Evolutionary conservation across 257 asterid species (phyloP), one percentile per base, ranked within the genome.

Genomic region (Nicotiana attenuata): DNA sequence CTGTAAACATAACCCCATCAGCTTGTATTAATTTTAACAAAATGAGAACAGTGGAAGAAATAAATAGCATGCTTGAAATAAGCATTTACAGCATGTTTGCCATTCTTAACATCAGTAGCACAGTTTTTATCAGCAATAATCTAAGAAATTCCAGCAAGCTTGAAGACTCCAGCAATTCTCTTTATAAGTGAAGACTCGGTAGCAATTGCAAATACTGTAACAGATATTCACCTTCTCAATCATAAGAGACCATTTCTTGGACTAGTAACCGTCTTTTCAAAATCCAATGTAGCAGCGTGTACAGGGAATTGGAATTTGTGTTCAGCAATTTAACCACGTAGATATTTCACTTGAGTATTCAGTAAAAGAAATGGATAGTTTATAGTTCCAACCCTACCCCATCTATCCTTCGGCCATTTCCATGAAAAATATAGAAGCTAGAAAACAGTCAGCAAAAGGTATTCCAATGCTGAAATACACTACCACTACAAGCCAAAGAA

Each of bases 1-100:
- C 99, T 96, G 82, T 81, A 85, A 68, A 81, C 75, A 26, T 15
- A 55, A 52, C 65, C 68, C 45, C 31, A 83, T 78, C 50, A 59
- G 47, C 47, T 41, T 41, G 10, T 8, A 73, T 73, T 47, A 15
- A 47, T 45, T 47, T 47, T 7, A 73, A 73, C 41, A 73, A 73
- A 14, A 47, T 59, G 14, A 69, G 5, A 41, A 69, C 59, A 71
- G 35, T 71, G 3, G 35, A 6, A 71, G 29, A 45, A 71, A 45
- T 20, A 45, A 71, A 71, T 20, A 20, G 59, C 59, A 45, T 6
- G 14, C 24, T 71, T 69, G 33, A n/a, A 45, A 20, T 22, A 41
- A 11, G 60, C 60, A 13, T 45, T 71, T 45, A 71, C 60, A 47
- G 55, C 41, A 73, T 47, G 63, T 33, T 24, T 47, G 1, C 24